A percentile compares a stretch with the other conserved stretches of the same genome.
Evolutionary conservation across 805 yeast species (phyloP).

Genomic region (Yarrowia osloensis): DNA sequence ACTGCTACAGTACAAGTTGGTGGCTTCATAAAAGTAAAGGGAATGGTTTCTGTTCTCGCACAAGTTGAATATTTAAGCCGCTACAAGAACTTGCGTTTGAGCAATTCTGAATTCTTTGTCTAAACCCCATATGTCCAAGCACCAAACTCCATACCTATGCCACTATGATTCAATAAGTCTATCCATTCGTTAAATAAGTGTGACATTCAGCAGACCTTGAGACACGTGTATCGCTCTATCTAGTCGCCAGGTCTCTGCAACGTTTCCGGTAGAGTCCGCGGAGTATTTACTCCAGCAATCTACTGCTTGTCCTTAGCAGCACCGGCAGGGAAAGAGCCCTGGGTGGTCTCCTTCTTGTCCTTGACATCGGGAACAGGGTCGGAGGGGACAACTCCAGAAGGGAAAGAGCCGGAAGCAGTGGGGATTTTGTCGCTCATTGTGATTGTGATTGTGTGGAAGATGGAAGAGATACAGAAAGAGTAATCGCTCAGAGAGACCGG

Average conservation of each 20-base stretch:
- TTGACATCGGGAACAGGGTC: slow-evolving; percentile 20
- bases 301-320: slow-evolving; percentile 20
- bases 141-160: not conserved
- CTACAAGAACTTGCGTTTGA: too few relatives aligned
- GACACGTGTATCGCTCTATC: not conserved
- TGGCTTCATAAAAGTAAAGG: too few relatives aligned
- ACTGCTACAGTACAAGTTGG: too few relatives aligned
- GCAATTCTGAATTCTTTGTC: too few relatives aligned
- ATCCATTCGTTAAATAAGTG: not conserved
- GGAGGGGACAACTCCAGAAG: slow-evolving; percentile 24
- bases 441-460: not conserved
- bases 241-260: not conserved
- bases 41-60: too few relatives aligned
- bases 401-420: slow-evolving; percentile 27
- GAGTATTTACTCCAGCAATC: not conserved
- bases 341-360: slow-evolving; percentile 16
- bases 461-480: not conserved
- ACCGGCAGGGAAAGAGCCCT: slow-evolving; percentile 29
- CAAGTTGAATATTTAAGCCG: too few relatives aligned
- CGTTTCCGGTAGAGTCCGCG: too few relatives aligned
- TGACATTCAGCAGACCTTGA: not conserved
- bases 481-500: not conserved
- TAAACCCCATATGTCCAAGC: too few relatives aligned
- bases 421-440: slow-evolving; percentile 22
- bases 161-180: not conserved